phyloP scores from a whole-genome alignment of 2,329 filamentous ascomycete species.

The Myrmaecium sp. region DNA sequence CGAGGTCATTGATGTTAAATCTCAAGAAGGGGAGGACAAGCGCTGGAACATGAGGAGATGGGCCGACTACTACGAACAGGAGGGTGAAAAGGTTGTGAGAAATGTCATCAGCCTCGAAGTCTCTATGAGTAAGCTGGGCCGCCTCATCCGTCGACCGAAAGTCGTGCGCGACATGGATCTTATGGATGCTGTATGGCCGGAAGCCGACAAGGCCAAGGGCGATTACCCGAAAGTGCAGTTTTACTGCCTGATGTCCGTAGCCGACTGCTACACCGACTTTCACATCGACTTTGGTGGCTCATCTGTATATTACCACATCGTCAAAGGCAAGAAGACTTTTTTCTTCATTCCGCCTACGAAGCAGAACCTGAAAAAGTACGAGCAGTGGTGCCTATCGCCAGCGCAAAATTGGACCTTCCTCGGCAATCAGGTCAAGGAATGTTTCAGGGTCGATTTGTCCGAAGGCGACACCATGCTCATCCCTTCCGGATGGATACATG shows the following conservation, averaged over 20 bases:
- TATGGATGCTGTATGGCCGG: constrained; percentile 38
- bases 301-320: constrained; percentile 53
- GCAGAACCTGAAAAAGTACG: constrained; percentile 51
- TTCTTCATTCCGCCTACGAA: constrained; percentile 55
- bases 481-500: constrained; percentile 55
- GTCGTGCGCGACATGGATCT: constrained; percentile 47
- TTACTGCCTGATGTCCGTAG: constrained; percentile 54
- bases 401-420: constrained; percentile 51
- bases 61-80: constrained; percentile 51
- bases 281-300: constrained; percentile 58
- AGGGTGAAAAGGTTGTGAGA: constrained; percentile 41
- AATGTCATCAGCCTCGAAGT: constrained; percentile 57
- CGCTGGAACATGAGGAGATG: constrained; percentile 49
- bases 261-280: constrained; percentile 55
- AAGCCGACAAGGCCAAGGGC: constrained; percentile 33
- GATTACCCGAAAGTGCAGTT: constrained; percentile 49
- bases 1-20: constrained; percentile 54
- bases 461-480: constrained; percentile 56
- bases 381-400: constrained; percentile 52
- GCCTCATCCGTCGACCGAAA: constrained; percentile 44
- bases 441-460: constrained; percentile 47
- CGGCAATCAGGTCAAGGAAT: constrained; percentile 46
- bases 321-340: constrained; percentile 53
- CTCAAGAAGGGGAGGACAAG: constrained; percentile 47
- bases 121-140: constrained; percentile 44